These are phyloP conservation scores for Gilbertella persicaria DNA, from an alignment of 371 early-diverging fungal genomes.

Conservation along the genomic window DNA sequence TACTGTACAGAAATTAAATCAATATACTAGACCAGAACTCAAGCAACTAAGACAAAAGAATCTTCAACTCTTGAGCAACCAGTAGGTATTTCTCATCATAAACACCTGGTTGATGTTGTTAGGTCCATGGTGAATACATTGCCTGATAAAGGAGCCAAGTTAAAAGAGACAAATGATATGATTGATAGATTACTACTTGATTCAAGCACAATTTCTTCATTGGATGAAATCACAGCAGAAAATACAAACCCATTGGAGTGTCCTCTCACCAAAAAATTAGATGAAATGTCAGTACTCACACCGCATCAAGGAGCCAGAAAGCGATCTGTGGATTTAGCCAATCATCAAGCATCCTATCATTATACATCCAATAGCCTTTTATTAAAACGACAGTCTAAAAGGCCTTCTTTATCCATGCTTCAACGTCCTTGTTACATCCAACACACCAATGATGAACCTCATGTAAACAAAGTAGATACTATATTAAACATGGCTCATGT, in stretches of 20 bases:
- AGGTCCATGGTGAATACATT: conserved; percentile 19
- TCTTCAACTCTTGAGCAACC: not conserved
- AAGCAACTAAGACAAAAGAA: not conserved
- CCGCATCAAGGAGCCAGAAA: conserved; percentile 27
- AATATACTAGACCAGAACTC: not conserved
- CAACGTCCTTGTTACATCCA: not conserved
- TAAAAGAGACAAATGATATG: conserved; percentile 22
- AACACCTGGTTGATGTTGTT: not conserved
- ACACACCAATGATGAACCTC: not conserved
- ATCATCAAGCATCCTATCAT: conserved; percentile 16
- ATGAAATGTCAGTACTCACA: conserved; percentile 22
- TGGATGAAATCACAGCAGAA: conserved; percentile 10
- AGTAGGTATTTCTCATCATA: not conserved
- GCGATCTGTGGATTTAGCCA: conserved; percentile 27
- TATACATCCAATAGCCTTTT: conserved; percentile 15
- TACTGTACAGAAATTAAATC: not conserved
- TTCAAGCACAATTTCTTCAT: not conserved
- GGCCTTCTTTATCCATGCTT: conserved; percentile 13
- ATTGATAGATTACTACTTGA: conserved; percentile 16
- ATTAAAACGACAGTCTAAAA: conserved; percentile 9
- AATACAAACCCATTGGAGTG: conserved; percentile 14
- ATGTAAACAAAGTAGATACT: not conserved
- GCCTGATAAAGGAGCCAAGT: conserved; percentile 26
- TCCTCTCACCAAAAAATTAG: conserved; percentile 21
- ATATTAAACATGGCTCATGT: not conserved